Evolutionary conservation across 2,329 filamentous ascomycete species (phyloP).

Genomic region (Aspergillus carbonarius): DNA sequence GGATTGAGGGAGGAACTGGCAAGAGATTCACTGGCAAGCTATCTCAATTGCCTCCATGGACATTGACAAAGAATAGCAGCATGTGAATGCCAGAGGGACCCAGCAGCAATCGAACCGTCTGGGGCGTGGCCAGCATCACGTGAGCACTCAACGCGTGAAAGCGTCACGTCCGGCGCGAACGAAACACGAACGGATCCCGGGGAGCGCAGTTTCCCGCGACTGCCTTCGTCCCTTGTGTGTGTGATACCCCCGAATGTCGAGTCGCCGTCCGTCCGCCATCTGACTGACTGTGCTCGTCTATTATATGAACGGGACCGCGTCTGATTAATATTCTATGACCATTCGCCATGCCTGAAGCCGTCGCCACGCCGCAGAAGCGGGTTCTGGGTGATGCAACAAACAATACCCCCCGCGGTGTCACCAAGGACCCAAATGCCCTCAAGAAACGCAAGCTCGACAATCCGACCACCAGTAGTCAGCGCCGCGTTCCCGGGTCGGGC

Average conservation of each 20-base stretch:
- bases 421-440: slow-evolving; percentile 48
- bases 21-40: too few species aligned
- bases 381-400: slow-evolving; percentile 67
- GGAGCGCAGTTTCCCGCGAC: slow-evolving; percentile 14
- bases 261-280: too few species aligned
- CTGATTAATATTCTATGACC: slow-evolving; percentile 16
- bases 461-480: slow-evolving; percentile 58
- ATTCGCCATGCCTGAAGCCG: slow-evolving; percentile 41
- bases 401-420: slow-evolving; percentile 59
- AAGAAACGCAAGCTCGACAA: slow-evolving; percentile 84
- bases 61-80: background rate
- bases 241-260: background rate
- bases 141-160: slow-evolving; percentile 14
- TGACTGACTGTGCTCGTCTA: background rate
- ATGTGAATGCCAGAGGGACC: background rate
- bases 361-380: slow-evolving; percentile 64
- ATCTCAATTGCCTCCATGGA: background rate
- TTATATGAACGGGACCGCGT: background rate
- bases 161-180: slow-evolving; percentile 22
- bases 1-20: background rate
- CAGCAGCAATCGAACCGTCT: background rate
- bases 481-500: slow-evolving; percentile 61
- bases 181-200: slow-evolving; percentile 17
- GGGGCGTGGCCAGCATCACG: background rate
- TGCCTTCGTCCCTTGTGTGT: background rate